phyloP scores from a whole-genome alignment of 192 early-diverging fungal species.

The Chytriomyces hyalinus region DNA sequence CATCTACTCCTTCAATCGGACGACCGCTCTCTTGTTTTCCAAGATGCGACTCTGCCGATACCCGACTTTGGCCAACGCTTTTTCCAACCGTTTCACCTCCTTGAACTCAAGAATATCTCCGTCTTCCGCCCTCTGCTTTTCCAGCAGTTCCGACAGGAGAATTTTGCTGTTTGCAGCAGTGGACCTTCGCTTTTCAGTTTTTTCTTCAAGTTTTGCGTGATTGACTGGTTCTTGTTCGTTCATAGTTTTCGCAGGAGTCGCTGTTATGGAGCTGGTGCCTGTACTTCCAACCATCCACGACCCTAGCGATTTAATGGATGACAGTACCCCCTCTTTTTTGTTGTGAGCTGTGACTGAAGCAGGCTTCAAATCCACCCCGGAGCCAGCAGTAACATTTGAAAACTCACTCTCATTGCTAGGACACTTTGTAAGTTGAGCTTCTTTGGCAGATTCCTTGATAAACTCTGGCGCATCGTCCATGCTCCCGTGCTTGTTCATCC shows the following conservation, averaged over 20 bases:
- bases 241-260: background rate
- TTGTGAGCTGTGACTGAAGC: background rate
- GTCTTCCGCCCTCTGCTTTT: background rate
- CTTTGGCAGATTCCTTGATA: background rate
- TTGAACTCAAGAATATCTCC: background rate
- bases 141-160: background rate
- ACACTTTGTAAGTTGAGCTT: background rate
- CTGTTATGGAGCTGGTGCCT: background rate
- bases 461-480: background rate
- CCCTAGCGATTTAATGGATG: background rate
- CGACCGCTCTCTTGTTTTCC: slow-evolving; percentile 9
- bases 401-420: background rate
- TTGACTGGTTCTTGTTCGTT: background rate
- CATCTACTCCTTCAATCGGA: background rate
- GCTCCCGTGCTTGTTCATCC: background rate
- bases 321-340: background rate
- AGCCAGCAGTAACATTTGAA: background rate
- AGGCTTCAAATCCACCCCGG: background rate
- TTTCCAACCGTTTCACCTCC: background rate
- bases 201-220: background rate
- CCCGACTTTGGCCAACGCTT: slow-evolving; percentile 1
- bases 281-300: background rate
- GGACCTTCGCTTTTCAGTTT: background rate
- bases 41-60: slow-evolving; percentile 16
- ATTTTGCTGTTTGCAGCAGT: background rate